Evolutionary conservation across 768 basidiomycete species (phyloP), one percentile per base, ranked within the genome.

Genomic region (Pleurotus platypus): DNA sequence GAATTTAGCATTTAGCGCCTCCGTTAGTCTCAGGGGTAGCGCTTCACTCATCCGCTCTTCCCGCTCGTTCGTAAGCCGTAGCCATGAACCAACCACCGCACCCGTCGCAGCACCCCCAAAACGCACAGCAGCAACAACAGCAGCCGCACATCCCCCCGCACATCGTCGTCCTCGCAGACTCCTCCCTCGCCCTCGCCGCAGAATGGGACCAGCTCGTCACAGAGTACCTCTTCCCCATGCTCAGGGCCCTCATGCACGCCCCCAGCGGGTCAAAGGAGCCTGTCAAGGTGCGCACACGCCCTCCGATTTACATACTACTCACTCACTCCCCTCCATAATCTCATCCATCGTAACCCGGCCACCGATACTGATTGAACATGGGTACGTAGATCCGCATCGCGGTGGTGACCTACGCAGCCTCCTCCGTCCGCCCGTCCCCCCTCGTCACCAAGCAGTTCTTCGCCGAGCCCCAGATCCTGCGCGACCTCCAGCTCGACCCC

Each of bases 381-480:
- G 22, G 22, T 27, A 7, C 7, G 27, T 27, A 27, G 73, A 63
- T 66, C 46, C 65, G 77, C 27, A 56, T 85, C 8, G 87, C 76
- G 6, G 76, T 87, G 56, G 75, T 90, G 20, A 80, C 79, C 5
- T 90, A 90, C 72, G 87, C 78, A 4, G 73, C 80, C 8, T 74
- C 81, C n/a, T 79, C 85, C 60, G 79, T 78, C 1, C 61, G 67
- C 2, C 86, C 85, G 0, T 72, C 70, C 0, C 85, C 87, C 2
- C 64, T 90, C 15, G 65, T 89, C 12, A 73, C 74, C 61, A 85
- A 76, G 67, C 72, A 76, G 8, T 87, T 80, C 73, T 90, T 90
- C 67, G 60, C 68, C 16, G 78, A 79, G 1, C 68, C 75, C 38
- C 57, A 60, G 1, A 70, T 85, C 39, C 65, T 73, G 3, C 75